A percentile compares a stretch with the other conserved stretches of the same genome.
Evolutionary conservation across 345 rosid species (phyloP).

Genomic region (Acer yangbiense): DNA sequence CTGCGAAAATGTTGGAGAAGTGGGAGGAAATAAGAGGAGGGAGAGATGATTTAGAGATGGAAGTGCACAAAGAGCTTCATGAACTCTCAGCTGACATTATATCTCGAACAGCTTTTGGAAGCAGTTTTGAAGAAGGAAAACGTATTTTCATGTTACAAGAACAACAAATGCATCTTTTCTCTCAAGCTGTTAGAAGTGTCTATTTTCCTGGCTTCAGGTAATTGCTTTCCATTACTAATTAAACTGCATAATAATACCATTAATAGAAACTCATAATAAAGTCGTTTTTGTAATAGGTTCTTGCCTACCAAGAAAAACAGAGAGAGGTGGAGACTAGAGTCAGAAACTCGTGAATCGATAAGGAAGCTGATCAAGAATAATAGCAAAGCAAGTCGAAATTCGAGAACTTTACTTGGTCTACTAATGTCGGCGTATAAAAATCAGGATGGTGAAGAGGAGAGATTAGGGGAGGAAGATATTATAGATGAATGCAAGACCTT

Average conservation of each 20-base stretch:
- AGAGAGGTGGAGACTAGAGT: slow-evolving; percentile 68
- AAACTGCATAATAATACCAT: too few relatives aligned
- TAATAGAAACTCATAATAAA: too few relatives aligned
- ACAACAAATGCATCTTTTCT: slow-evolving; percentile 56
- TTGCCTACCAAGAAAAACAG: slow-evolving; percentile 75
- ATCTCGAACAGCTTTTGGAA: slow-evolving; percentile 89
- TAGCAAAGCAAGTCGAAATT: slow-evolving; percentile 33
- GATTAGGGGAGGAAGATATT: slow-evolving; percentile 59
- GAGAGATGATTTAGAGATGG: slow-evolving; percentile 66
- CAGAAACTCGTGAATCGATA: slow-evolving; percentile 60
- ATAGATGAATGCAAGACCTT: slow-evolving; percentile 89
- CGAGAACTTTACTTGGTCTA: slow-evolving; percentile 56
- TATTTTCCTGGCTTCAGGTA: slow-evolving; percentile 88
- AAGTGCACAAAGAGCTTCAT: slow-evolving; percentile 58
- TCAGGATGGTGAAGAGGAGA: slow-evolving; percentile 63
- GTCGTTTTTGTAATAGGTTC: slow-evolving; percentile 61
- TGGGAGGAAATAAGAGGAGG: slow-evolving; percentile 71
- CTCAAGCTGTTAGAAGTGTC: slow-evolving; percentile 54
- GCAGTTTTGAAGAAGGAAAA: slow-evolving; percentile 75
- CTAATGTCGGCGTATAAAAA: slow-evolving; percentile 55
- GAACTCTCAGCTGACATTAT: slow-evolving; percentile 68
- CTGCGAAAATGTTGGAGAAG: slow-evolving; percentile 45
- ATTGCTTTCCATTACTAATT: too few relatives aligned
- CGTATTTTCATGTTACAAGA: slow-evolving; percentile 69
- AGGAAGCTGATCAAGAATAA: slow-evolving; percentile 49